phyloP scores from a whole-genome alignment of 2,329 filamentous ascomycete genomes.

The Colletotrichum salicis region DNA sequence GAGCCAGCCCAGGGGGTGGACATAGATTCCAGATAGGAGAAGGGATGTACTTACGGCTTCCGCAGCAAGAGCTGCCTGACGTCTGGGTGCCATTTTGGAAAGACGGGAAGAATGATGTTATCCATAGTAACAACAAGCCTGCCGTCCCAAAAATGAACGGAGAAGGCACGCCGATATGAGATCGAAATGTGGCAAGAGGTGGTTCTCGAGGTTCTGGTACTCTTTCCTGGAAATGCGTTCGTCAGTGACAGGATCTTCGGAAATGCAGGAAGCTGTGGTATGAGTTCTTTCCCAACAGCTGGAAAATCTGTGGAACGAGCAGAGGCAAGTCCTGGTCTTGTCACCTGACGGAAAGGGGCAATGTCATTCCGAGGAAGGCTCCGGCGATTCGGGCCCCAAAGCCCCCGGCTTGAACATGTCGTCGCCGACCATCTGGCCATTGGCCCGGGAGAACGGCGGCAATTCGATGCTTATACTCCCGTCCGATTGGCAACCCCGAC shows the following conservation, averaged over 20 bases:
- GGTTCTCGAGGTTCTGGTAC: not conserved
- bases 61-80: constrained; percentile 32
- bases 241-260: not conserved
- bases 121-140: constrained; percentile 31
- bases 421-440: not conserved
- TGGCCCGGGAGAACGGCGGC: not conserved
- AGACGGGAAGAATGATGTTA: constrained; percentile 12
- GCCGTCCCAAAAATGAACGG: not conserved
- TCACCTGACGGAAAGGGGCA: not conserved
- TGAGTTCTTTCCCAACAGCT: not conserved
- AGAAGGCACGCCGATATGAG: not conserved
- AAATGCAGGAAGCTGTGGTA: not conserved
- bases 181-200: not conserved
- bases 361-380: not conserved
- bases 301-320: not conserved
- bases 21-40: not conserved
- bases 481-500: not conserved
- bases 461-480: not conserved
- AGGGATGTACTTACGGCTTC: constrained; percentile 22
- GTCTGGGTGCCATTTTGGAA: constrained; percentile 29
- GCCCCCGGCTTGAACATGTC: not conserved
- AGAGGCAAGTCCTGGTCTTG: not conserved
- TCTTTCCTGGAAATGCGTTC: not conserved
- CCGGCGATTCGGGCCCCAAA: not conserved
- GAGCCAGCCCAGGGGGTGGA: not conserved